Evolutionary conservation across 345 rosid genomes (phyloP), one percentile per base, ranked within the genome.

Genomic region (Citrus sp.): DNA sequence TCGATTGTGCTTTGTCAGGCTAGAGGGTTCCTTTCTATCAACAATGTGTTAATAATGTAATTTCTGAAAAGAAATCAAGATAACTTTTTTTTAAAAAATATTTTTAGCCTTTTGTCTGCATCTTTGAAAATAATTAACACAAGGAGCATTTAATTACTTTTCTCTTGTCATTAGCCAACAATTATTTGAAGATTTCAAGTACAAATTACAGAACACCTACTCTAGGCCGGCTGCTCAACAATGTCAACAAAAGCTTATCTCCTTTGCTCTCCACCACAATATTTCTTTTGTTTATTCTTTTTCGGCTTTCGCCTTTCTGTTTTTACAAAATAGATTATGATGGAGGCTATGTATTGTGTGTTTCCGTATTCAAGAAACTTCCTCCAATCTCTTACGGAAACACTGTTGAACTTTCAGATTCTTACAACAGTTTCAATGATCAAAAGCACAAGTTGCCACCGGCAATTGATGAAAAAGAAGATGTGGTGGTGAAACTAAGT

Each of bases 241-340:
- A 87, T 85, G 87, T 70, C 66, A 34, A 51, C 58, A 8, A 54
- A 62, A 67, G 67, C 54, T 55, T 73, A 68, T 38, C 80, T 79
- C 71, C 40, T 78, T 56, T 77, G 38, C 67, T 86, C 78, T 32
- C 67, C 22, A 37, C 76, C 35, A 77, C 81, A 8, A 21, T 77
- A 73, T 30, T 83, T 79, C 80, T 86, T 40, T 70, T 81, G 22
- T 69, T 61, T n/a, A 73, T 12, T 10, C n/a, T 38, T 28, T 12
- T 9, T 21, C 16, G 69, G 28, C 30, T 74, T 40, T 38, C 68
- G 3, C 77, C 68, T 8, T 38, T 40, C 28, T 24, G 30, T 37
- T 9, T 24, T 25, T 38, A 37, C 35, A 37, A 40, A 73, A 38
- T 61, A 25, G 51, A 25, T 59, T 24, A 38, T 59, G 2, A 56